These are phyloP conservation scores for Straminergon stramineum DNA, from an alignment of 225 moss, liverwort and hornwort species.

Conservation along the genomic window DNA sequence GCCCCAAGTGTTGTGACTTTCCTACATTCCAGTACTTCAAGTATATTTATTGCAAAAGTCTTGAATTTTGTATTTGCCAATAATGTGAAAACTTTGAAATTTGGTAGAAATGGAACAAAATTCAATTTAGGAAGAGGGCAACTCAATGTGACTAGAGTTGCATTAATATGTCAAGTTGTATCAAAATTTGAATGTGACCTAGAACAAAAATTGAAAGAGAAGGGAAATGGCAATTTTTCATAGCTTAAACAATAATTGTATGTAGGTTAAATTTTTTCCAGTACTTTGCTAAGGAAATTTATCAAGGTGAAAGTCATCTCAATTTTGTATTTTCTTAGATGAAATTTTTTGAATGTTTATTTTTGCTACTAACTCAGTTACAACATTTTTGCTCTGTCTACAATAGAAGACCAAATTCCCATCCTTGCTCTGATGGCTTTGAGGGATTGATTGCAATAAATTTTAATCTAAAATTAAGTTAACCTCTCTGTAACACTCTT, in stretches of 20 bases:
- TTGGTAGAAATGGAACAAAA: neutral
- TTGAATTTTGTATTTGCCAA: neutral
- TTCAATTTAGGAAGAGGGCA: neutral
- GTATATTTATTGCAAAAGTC: neutral
- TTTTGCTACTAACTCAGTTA: neutral
- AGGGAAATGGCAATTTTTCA: neutral
- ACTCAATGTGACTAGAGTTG: too few relatives aligned
- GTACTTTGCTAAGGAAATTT: too few relatives aligned
- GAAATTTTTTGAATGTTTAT: too few relatives aligned
- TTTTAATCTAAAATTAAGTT: too few relatives aligned
- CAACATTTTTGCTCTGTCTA: neutral
- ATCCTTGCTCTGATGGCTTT: neutral
- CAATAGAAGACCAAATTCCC: too few relatives aligned
- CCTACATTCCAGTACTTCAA: neutral
- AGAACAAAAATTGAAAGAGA: neutral
- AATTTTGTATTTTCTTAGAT: too few relatives aligned
- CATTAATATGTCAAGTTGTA: neutral
- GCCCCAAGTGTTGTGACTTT: neutral
- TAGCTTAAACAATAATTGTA: too few relatives aligned
- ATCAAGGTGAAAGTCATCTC: too few relatives aligned
- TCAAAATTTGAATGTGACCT: neutral
- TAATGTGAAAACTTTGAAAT: neutral
- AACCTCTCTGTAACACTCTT: too few relatives aligned
- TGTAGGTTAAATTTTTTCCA: too few relatives aligned
- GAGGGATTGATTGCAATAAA: neutral